Percentiles rank a stretch among this genome's conserved stretches.
Conservation (phyloP, 352 stramenopile genomes). For the Hyaloperonospora brassicae region DNA sequence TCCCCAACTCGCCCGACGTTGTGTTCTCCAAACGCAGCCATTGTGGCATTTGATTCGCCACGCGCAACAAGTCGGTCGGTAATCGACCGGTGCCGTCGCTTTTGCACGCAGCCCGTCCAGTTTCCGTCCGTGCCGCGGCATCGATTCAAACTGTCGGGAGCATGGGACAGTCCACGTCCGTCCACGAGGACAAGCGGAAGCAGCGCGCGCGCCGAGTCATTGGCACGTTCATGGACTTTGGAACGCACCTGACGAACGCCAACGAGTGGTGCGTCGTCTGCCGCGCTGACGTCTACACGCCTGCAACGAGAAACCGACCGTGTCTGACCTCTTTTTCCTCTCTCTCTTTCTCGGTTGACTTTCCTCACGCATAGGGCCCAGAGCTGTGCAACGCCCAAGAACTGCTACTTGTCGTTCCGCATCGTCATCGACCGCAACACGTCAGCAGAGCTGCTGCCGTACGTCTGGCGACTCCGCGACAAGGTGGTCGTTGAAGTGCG, state of each 20-base stretch:
- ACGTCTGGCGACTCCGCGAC: constrained; percentile 58
- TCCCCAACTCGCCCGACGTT: too few relatives aligned
- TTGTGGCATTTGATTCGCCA: too few relatives aligned
- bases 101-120: too few relatives aligned
- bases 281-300: neutral
- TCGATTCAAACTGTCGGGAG: neutral
- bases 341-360: neutral
- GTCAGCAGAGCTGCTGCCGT: constrained; percentile 55
- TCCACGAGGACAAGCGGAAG: constrained; percentile 67
- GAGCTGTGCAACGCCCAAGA: constrained; percentile 66
- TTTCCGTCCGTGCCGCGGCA: too few relatives aligned
- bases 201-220: constrained; percentile 62
- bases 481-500: constrained; percentile 69
- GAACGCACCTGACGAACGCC: constrained; percentile 56
- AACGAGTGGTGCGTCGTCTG: constrained; percentile 58
- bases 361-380: constrained; percentile 33
- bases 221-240: constrained; percentile 64
- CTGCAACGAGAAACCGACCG: neutral
- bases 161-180: constrained; percentile 66
- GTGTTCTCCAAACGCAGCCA: too few relatives aligned
- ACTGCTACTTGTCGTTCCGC: constrained; percentile 65
- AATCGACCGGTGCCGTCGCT: too few relatives aligned
- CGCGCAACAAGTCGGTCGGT: too few relatives aligned
- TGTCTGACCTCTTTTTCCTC: neutral
- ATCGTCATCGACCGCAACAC: constrained; percentile 60